Base-by-base conservation (phyloP, 1,139 yeast species). In the Suhomyces maxii region DNA sequence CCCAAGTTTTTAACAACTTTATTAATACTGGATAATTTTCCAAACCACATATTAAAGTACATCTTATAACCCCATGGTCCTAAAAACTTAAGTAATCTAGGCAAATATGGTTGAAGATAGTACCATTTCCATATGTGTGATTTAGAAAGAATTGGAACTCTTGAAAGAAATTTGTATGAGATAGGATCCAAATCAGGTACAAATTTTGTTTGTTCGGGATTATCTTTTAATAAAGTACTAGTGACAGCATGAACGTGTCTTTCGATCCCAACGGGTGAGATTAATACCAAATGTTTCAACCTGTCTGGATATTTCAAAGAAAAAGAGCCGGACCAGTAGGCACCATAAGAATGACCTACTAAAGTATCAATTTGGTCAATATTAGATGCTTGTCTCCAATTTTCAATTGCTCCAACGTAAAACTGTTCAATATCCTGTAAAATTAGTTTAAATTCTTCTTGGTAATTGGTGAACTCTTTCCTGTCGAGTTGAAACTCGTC, bases 181-280 rank as follows among this genome's bases (percentile, higher is more conserved):
- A 67, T 51, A 2, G 80, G 77, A 45, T 73, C 76, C 10, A 76
- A 52, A 3, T 67, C 56, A 1, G 81, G 80, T 33, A 50, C 52
- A 8, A 65, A 48, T 10, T 38, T 37, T 3, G 48, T 48, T 34
- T 45, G 59, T 44, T 40, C 50, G 45, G 39, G 46, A 34, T 11
- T 40, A 10, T 6, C 53, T 36, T 9, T 49, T 8, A 42, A 42
- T 8, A 57, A 57, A 46, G 60, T 53, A 26, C 82, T 80, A 28
- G 80, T 75, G 2, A 85, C 66, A 0, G 90, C 84, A 58, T 76
- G 83, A 1, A 85, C 80, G 46, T 82, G 82, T 44, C 89, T 72
- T 55, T 89, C 96, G 25, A 93, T 87, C 0, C 97, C 98, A 0
- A 91, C 95, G 0, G 99, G 99, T 1, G 96, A 87, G 2, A 89